Evolutionary conservation across 2,329 filamentous ascomycete genomes (phyloP).

Genomic region (Phyllosticta citriasiana): DNA sequence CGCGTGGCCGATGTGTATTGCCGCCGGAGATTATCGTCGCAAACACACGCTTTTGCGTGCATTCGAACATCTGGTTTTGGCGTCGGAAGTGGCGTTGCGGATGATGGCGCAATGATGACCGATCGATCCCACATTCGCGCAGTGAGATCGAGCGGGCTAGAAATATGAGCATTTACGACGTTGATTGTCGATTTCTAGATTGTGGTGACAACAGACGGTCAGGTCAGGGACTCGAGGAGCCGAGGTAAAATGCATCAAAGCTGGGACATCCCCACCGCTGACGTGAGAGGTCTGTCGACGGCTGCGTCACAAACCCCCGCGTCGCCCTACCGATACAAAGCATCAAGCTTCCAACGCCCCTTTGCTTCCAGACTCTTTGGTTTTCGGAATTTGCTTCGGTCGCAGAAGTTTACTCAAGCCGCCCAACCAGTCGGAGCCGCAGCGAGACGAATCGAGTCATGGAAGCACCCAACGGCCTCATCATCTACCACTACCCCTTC

Average conservation of each 20-base stretch:
- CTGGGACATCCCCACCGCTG: not conserved
- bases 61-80: not conserved
- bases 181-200: not conserved
- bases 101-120: not conserved
- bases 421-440: not conserved
- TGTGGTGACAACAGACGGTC: not conserved
- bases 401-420: not conserved
- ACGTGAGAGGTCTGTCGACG: not conserved
- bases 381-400: not conserved
- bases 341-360: not conserved
- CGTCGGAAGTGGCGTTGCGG: not conserved
- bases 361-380: not conserved
- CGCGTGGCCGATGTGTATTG: not conserved
- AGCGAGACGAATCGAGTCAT: conserved; percentile 2
- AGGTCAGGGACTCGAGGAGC: not conserved
- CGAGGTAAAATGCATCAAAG: not conserved
- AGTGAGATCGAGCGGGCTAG: not conserved
- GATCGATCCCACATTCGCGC: too few species aligned
- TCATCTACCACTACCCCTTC: conserved; percentile 55
- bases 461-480: conserved; percentile 32
- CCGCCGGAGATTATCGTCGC: too few species aligned
- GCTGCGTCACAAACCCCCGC: not conserved
- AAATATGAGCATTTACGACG: not conserved
- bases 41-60: not conserved
- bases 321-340: not conserved